Evolutionary conservation across 441 rosid species (phyloP).

Genomic region (Codiaeum variegatum): DNA sequence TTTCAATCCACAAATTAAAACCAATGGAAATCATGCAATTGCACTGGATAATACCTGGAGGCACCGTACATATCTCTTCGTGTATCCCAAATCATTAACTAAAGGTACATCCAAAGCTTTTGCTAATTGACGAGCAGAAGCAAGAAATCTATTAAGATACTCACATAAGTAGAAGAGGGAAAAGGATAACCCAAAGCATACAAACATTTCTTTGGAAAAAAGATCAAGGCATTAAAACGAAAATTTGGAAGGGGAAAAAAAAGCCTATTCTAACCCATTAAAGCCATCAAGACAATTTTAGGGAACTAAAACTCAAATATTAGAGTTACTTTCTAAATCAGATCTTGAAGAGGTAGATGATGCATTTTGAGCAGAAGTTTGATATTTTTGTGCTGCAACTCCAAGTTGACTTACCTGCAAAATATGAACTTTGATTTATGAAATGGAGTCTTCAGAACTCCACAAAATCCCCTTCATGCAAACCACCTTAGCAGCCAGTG

Average conservation of each 20-base stretch:
- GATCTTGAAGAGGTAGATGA: conserved; percentile 59
- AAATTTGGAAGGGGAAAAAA: background rate
- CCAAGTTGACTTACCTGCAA: conserved; percentile 85
- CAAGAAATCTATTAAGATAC: conserved; percentile 52
- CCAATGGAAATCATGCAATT: background rate
- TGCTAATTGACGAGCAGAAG: conserved; percentile 89
- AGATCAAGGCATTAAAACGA: background rate
- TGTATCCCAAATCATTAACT: conserved; percentile 90
- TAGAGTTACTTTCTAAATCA: conserved; percentile 81
- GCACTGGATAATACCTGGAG: conserved; percentile 49
- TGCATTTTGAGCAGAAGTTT: conserved; percentile 75
- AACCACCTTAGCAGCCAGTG: conserved; percentile 5
- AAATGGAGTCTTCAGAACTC: background rate
- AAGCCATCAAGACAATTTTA: background rate
- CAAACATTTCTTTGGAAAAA: background rate
- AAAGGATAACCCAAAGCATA: background rate
- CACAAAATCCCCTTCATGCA: background rate
- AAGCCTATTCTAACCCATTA: background rate
- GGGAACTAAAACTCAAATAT: conserved; percentile 44
- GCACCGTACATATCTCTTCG: conserved; percentile 89
- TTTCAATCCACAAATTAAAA: background rate
- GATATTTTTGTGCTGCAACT: conserved; percentile 82
- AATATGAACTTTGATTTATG: background rate
- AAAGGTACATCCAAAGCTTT: conserved; percentile 89
- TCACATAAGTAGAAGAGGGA: background rate